Evolutionary conservation across 768 basidiomycete species (phyloP), one percentile per base, ranked within the genome.

Genomic region (Botryobasidium botryosum): DNA sequence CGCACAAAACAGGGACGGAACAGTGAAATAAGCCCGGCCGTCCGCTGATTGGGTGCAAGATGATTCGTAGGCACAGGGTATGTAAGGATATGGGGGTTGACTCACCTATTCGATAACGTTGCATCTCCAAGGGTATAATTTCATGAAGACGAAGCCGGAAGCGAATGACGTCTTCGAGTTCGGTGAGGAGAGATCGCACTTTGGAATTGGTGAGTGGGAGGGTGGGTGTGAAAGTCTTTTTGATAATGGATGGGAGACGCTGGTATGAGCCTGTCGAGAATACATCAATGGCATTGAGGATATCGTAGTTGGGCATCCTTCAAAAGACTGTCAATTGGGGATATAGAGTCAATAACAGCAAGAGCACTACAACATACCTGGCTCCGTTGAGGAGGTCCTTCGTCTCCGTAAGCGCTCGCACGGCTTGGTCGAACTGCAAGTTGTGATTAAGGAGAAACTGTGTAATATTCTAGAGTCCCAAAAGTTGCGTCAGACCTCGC

Each of bases 301-400:
- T 65, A 60, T 97, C 92, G 49, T 91, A 87, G 61, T 96, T 96
- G 46, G 91, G 78, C 17, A 88, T 71, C 56, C 91, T 87, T 54
- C 4, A 23, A 33, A 38, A 35, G 12, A 18, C 10, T 24, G 37
- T 8, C 10, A 39, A 24, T 39, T 39, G 21, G 12, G 21, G 13
- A 2, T 12, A 39, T 20, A 23, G 12, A 20, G 21, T 20, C 12
- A 12, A 39, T 21, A 39, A 39, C 13, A 13, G 37, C 12, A 24
- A 12, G 13, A 12, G 10, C 23, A 39, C 15, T 5, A 5, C 5
- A 20, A 57, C 68, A 50, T 46, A 82, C 88, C 87, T 74, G 29
- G 88, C 80, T 31, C 77, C 70, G 53, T 82, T 78, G 40, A 96
- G 63, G 35, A 70, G 69, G 41, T 81, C 72, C 50, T 73, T 77